Percentiles rank a stretch among this genome's conserved stretches.
Evolutionary conservation across 805 yeast genomes (phyloP).

Genomic region (Myxozyma neotropica): DNA sequence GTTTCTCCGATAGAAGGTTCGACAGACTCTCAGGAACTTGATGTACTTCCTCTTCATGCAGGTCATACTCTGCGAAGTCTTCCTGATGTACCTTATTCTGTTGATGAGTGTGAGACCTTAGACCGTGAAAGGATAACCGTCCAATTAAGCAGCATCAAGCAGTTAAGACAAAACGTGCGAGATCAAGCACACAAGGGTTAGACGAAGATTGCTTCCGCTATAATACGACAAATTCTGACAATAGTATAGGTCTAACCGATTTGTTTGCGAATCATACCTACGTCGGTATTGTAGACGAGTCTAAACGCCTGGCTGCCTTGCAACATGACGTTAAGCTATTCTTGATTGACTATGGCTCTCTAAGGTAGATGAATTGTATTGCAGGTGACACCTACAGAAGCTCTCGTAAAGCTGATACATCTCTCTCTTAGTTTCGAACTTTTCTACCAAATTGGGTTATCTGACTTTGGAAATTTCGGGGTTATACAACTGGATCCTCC

Average conservation of each 20-base stretch:
- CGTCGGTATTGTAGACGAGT: conserved; percentile 80
- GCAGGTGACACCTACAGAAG: not conserved
- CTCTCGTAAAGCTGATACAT: not conserved
- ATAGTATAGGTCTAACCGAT: conserved; percentile 55
- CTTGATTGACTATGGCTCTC: conserved; percentile 76
- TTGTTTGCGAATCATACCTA: conserved; percentile 69
- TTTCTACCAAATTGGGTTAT: conserved; percentile 77
- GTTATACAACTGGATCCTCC: conserved; percentile 47
- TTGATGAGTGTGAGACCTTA: conserved; percentile 4
- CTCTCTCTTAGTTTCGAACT: conserved; percentile 49
- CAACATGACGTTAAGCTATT: conserved; percentile 80
- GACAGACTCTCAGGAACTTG: not conserved
- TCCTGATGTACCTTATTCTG: not conserved
- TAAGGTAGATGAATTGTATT: conserved; percentile 44
- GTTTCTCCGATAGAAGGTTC: not conserved
- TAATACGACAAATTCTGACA: not conserved
- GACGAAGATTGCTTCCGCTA: not conserved
- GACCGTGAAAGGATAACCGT: conserved; percentile 44
- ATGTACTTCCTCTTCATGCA: not conserved
- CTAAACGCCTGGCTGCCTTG: conserved; percentile 71
- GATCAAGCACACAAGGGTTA: conserved; percentile 18
- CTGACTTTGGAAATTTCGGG: conserved; percentile 85
- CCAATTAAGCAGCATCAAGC: conserved; percentile 59
- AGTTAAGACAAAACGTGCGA: conserved; percentile 50
- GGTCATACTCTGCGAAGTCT: not conserved